Evolutionary conservation across 371 early-diverging fungal species (phyloP).

Genomic region (Nematocida sp.): DNA sequence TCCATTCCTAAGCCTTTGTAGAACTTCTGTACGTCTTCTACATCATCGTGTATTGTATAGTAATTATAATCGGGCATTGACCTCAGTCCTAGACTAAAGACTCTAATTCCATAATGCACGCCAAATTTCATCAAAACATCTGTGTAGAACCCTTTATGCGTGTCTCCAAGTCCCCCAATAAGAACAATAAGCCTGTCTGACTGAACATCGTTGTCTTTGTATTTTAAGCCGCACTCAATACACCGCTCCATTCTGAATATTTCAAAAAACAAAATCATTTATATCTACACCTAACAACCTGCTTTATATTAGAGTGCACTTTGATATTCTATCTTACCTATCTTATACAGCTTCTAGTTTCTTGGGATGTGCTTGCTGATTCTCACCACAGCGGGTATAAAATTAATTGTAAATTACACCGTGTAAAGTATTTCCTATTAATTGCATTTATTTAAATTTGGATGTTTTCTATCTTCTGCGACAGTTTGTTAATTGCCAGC

Average conservation of each 20-base stretch:
- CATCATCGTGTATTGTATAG: constrained; percentile 43
- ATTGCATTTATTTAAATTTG: background rate
- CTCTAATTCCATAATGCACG: background rate
- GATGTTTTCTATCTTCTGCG: constrained; percentile 27
- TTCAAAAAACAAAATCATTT: background rate
- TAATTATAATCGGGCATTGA: constrained; percentile 44
- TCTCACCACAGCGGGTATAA: too few relatives aligned
- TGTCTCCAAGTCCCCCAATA: constrained; percentile 45
- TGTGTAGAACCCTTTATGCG: background rate
- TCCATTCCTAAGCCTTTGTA: constrained; percentile 5
- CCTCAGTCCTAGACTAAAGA: constrained; percentile 8
- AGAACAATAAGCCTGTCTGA: background rate
- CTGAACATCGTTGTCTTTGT: constrained; percentile 5
- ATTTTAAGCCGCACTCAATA: background rate
- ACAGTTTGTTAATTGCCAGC: constrained; percentile 16
- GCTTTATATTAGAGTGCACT: too few relatives aligned
- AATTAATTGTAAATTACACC: too few relatives aligned
- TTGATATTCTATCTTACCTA: too few relatives aligned
- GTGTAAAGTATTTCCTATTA: too few relatives aligned
- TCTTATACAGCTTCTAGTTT: too few relatives aligned
- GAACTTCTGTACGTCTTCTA: constrained; percentile 13
- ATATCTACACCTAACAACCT: too few relatives aligned
- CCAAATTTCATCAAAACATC: constrained; percentile 10
- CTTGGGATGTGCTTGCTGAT: too few relatives aligned
- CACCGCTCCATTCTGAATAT: background rate